These are phyloP conservation scores for Cyberlindnera mycetangii DNA, from an alignment of 805 yeast species.

Conservation along the genomic window DNA sequence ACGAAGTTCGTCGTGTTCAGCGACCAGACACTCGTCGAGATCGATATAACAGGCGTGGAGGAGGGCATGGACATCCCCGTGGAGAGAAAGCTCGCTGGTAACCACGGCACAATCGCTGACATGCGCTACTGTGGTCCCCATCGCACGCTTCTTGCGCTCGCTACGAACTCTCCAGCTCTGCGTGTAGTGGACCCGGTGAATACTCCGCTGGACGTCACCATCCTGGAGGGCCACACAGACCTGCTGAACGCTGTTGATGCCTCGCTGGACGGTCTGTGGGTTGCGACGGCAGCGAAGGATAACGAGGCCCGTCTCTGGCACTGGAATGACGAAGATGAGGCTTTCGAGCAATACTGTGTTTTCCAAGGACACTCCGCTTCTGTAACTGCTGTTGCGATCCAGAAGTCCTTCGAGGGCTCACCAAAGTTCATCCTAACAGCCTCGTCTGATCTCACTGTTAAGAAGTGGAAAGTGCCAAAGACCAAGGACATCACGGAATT, in stretches of 20 bases:
- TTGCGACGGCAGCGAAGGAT: slow-evolving; percentile 91
- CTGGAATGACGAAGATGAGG: slow-evolving; percentile 42
- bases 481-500: slow-evolving; percentile 49
- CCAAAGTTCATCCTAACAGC: slow-evolving; percentile 83
- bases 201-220: slow-evolving; percentile 54
- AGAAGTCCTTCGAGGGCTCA: slow-evolving; percentile 34
- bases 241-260: slow-evolving; percentile 77
- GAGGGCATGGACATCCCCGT: slow-evolving; percentile 38
- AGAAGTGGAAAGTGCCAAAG: slow-evolving; percentile 78
- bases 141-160: slow-evolving; percentile 63
- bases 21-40: slow-evolving; percentile 75
- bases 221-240: slow-evolving; percentile 82
- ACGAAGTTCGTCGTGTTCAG: slow-evolving; percentile 58
- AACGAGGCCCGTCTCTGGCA: slow-evolving; percentile 82
- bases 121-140: slow-evolving; percentile 71
- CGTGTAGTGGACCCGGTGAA: slow-evolving; percentile 66
- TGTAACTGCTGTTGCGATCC: slow-evolving; percentile 77
- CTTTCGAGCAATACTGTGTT: slow-evolving; percentile 48
- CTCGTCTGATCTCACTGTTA: slow-evolving; percentile 81
- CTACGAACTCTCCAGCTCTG: slow-evolving; percentile 90
- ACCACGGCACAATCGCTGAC: slow-evolving; percentile 94
- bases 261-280: slow-evolving; percentile 80
- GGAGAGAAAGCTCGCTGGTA: slow-evolving; percentile 71
- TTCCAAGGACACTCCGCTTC: slow-evolving; percentile 87
- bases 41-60: slow-evolving; percentile 35